phyloP scores from a whole-genome alignment of 2,329 filamentous ascomycete species.

The Hymenotorrendiella dingleyae region DNA sequence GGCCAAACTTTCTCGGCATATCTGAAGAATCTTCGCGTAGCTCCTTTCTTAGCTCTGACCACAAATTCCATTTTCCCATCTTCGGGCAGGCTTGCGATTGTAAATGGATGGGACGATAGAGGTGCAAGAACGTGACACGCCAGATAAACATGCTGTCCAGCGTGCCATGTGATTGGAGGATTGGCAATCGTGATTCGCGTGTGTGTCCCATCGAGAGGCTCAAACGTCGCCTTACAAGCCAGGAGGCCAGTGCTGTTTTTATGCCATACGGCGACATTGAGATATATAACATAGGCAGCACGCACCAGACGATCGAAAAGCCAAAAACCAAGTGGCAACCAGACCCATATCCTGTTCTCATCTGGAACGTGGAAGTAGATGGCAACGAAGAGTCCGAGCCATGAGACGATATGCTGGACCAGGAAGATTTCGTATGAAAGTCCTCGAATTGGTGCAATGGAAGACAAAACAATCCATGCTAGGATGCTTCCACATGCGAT shows the following conservation, averaged over 20 bases:
- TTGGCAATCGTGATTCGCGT: slow-evolving; percentile 51
- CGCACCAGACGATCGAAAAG: slow-evolving; percentile 39
- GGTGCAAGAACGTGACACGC: slow-evolving; percentile 50
- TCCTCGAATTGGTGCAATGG: slow-evolving; percentile 42
- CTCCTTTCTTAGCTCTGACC: slow-evolving; percentile 47
- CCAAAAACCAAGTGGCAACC: slow-evolving; percentile 41
- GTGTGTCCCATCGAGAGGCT: slow-evolving; percentile 46
- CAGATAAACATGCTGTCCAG: slow-evolving; percentile 59
- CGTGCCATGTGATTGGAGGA: slow-evolving; percentile 50
- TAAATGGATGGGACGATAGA: slow-evolving; percentile 60
- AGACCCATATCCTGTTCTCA: slow-evolving; percentile 39
- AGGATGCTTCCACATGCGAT: slow-evolving; percentile 47
- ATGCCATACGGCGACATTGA: slow-evolving; percentile 38
- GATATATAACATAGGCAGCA: slow-evolving; percentile 31
- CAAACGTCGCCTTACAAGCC: slow-evolving; percentile 38
- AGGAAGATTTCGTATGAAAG: slow-evolving; percentile 50
- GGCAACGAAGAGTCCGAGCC: slow-evolving; percentile 41
- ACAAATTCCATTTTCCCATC: slow-evolving; percentile 52
- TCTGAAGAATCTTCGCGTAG: slow-evolving; percentile 43
- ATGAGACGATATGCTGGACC: slow-evolving; percentile 46
- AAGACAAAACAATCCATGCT: slow-evolving; percentile 45
- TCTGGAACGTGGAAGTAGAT: slow-evolving; percentile 42
- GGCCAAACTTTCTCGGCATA: slow-evolving; percentile 40
- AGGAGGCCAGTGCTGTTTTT: slow-evolving; percentile 27
- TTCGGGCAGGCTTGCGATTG: slow-evolving; percentile 49